Evolutionary conservation across 2,329 filamentous ascomycete species (phyloP).

Genomic region (Camillea tinctor): DNA sequence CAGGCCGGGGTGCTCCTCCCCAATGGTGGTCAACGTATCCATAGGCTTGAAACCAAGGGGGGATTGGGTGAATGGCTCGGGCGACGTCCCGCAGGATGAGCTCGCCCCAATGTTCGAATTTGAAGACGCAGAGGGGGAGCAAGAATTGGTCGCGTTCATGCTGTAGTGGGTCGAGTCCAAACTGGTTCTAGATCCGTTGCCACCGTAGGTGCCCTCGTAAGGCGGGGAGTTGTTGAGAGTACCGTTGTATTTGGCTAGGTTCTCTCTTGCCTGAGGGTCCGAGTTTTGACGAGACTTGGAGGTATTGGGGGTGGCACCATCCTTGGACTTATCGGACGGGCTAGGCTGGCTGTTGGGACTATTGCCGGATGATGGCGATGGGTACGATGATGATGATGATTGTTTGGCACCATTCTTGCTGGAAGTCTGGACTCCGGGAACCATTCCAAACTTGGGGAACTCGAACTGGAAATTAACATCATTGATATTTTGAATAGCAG

Average conservation of each 20-base stretch:
- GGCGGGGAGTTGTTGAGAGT: slow-evolving; percentile 51
- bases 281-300: slow-evolving; percentile 38
- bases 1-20: slow-evolving; percentile 56
- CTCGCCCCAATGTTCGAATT: slow-evolving; percentile 58
- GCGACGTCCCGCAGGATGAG: slow-evolving; percentile 74
- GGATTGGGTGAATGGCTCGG: slow-evolving; percentile 72
- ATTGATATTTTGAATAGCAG: slow-evolving; percentile 58
- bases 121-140: slow-evolving; percentile 63
- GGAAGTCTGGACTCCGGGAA: slow-evolving; percentile 48
- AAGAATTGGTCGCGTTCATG: slow-evolving; percentile 53
- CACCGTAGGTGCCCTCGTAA: slow-evolving; percentile 42
- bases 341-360: slow-evolving; percentile 34
- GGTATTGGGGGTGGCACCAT: slow-evolving; percentile 31
- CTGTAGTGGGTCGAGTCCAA: slow-evolving; percentile 51
- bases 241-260: slow-evolving; percentile 54
- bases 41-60: slow-evolving; percentile 63
- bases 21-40: slow-evolving; percentile 63
- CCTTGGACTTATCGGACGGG: slow-evolving; percentile 33
- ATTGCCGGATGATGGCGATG: slow-evolving; percentile 27
- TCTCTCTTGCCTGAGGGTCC: slow-evolving; percentile 42
- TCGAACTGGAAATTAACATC: slow-evolving; percentile 92
- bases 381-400: slow-evolving; percentile 22
- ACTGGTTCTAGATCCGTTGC: slow-evolving; percentile 48
- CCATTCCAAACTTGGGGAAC: slow-evolving; percentile 87
- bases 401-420: slow-evolving; percentile 14